These are phyloP conservation scores for Acanthamoeba lenticulata DNA, from an alignment of 208 protist genomes.

Conservation along the genomic window DNA sequence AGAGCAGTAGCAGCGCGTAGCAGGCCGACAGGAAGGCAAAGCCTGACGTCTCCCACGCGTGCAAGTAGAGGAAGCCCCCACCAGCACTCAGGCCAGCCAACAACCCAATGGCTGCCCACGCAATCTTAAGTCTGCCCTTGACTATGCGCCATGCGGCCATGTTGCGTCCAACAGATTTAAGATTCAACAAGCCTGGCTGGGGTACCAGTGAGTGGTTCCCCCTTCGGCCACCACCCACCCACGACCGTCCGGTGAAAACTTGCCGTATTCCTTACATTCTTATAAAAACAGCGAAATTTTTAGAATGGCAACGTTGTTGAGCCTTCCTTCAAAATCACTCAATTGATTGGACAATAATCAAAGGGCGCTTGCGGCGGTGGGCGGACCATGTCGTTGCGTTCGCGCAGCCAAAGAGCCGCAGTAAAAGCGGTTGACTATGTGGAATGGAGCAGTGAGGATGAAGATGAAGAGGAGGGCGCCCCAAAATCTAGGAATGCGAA, in stretches of 20 bases:
- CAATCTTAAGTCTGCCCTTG: neutral
- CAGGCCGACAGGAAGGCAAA: neutral
- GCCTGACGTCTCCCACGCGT: neutral
- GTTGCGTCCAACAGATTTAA: no score
- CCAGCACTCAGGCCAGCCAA: neutral
- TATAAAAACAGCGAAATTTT: neutral
- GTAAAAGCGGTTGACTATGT: neutral
- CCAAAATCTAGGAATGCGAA: neutral
- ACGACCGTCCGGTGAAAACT: no score
- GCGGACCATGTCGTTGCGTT: neutral
- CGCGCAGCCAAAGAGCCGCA: constrained; percentile 12
- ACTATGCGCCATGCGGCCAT: neutral
- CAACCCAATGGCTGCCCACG: neutral
- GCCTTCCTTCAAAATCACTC: no score
- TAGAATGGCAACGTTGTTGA: neutral
- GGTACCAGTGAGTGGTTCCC: no score
- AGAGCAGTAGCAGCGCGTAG: neutral
- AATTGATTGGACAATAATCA: neutral
- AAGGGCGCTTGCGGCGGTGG: neutral
- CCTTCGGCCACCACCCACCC: no score
- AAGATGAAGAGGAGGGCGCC: neutral
- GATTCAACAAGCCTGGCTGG: no score
- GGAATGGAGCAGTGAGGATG: neutral
- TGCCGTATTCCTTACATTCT: no score
- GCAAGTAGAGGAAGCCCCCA: neutral